A percentile compares a stretch with the other conserved stretches of the same genome.
Conservation (phyloP, 768 basidiomycete species). For the Lyophyllum semitale region DNA sequence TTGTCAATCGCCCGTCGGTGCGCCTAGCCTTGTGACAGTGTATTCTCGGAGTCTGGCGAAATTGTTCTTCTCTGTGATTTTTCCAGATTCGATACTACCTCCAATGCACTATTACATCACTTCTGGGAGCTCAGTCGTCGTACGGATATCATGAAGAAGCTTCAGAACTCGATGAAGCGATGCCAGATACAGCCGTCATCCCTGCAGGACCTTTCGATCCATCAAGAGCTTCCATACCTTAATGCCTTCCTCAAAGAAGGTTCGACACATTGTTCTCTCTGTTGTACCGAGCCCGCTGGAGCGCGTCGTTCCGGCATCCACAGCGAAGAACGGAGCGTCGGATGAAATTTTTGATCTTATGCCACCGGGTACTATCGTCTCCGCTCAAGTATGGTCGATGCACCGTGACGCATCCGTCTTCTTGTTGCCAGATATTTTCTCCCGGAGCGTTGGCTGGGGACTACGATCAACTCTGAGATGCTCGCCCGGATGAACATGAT, state of each 20-base stretch:
- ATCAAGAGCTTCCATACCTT: conserved; percentile 60
- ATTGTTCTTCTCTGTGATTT: too few relatives aligned
- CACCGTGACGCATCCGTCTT: conserved; percentile 74
- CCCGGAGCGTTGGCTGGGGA: conserved; percentile 77
- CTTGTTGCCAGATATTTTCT: conserved; percentile 75
- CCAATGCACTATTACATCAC: conserved; percentile 71
- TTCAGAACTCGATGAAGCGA: conserved; percentile 78
- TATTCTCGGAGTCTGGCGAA: too few relatives aligned
- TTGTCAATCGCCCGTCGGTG: too few relatives aligned
- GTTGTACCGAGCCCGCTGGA: conserved; percentile 66
- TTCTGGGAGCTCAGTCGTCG: conserved; percentile 81
- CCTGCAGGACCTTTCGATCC: conserved; percentile 64
- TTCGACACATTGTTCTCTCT: conserved; percentile 26
- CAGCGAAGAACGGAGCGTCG: conserved; percentile 49
- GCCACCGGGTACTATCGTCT: conserved; percentile 77
- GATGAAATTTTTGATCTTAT: conserved; percentile 74
- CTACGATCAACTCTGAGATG: conserved; percentile 45
- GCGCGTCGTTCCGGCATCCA: conserved; percentile 68
- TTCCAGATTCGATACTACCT: conserved; percentile 78
- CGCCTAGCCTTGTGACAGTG: too few relatives aligned
- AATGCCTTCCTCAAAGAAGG: conserved; percentile 67
- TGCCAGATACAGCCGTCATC: conserved; percentile 60
- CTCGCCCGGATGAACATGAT: conserved; percentile 70
- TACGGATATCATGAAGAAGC: conserved; percentile 64
- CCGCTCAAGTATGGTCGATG: conserved; percentile 85